These are phyloP conservation scores for Aulographum hederae DNA, from an alignment of 2,329 filamentous ascomycete genomes.

Conservation along the genomic window DNA sequence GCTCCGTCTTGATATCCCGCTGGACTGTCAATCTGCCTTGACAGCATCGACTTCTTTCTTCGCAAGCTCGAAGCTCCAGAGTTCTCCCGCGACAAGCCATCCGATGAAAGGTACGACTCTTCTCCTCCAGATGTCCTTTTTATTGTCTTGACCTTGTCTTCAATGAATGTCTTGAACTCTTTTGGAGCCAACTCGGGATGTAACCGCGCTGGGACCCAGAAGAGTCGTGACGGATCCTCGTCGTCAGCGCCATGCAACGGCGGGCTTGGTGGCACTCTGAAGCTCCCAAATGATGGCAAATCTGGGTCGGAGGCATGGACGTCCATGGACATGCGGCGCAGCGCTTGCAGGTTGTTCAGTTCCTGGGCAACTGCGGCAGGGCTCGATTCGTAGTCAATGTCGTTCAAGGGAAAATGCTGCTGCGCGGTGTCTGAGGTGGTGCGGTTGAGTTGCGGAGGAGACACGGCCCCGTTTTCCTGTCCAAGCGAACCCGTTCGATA, in stretches of 20 bases:
- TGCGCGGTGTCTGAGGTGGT: slow-evolving; percentile 15
- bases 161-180: slow-evolving; percentile 92
- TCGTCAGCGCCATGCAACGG: slow-evolving; percentile 52
- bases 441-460: slow-evolving; percentile 20
- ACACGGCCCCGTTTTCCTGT: slow-evolving; percentile 8
- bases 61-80: slow-evolving; percentile 41
- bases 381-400: slow-evolving; percentile 72
- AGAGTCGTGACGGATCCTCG: slow-evolving; percentile 70
- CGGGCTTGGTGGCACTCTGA: slow-evolving; percentile 44
- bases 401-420: slow-evolving; percentile 8
- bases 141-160: slow-evolving; percentile 82
- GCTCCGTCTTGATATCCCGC: slow-evolving; percentile 68
- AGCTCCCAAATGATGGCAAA: slow-evolving; percentile 52
- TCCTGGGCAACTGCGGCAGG: slow-evolving; percentile 82
- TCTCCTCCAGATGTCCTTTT: slow-evolving; percentile 57
- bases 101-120: slow-evolving; percentile 40
- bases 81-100: slow-evolving; percentile 35
- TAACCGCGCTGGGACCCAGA: slow-evolving; percentile 90
- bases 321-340: slow-evolving; percentile 89
- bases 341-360: slow-evolving; percentile 76
- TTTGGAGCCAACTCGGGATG: slow-evolving; percentile 90
- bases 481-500: neutral
- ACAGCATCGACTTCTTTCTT: slow-evolving; percentile 91
- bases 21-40: slow-evolving; percentile 68
- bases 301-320: slow-evolving; percentile 55